Conservation (phyloP, 805 yeast species). For the Yamadazyma philogaea region DNA sequence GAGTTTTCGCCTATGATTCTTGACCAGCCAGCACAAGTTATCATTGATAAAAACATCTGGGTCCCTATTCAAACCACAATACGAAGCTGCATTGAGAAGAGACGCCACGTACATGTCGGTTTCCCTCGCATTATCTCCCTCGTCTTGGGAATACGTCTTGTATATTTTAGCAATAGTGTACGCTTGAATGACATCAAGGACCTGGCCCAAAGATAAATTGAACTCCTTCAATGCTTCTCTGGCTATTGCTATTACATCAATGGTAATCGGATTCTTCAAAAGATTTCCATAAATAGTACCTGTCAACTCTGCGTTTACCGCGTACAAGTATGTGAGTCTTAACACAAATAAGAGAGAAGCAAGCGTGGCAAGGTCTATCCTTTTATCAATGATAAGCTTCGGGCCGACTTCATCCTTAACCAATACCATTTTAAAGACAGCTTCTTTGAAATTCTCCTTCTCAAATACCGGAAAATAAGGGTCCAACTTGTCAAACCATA, state of each 20-base stretch:
- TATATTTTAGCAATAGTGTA: conserved; percentile 56
- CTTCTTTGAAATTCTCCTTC: conserved; percentile 44
- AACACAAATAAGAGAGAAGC: conserved; percentile 35
- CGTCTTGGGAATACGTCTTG: conserved; percentile 56
- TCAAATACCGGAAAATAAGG: conserved; percentile 61
- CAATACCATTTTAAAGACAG: conserved; percentile 35
- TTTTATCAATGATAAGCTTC: conserved; percentile 8
- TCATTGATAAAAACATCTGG: conserved; percentile 33
- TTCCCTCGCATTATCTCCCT: conserved; percentile 38
- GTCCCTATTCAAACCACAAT: conserved; percentile 48
- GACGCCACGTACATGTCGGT: conserved; percentile 22
- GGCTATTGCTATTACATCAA: conserved; percentile 34
- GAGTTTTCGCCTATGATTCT: conserved; percentile 9
- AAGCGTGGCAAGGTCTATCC: conserved; percentile 28
- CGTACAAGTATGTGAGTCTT: conserved; percentile 35
- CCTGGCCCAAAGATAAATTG: conserved; percentile 41
- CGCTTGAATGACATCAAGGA: conserved; percentile 54
- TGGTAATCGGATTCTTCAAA: conserved; percentile 14
- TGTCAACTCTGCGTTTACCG: neutral
- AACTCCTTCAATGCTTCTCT: conserved; percentile 46
- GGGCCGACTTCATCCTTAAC: neutral
- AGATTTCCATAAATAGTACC: conserved; percentile 15
- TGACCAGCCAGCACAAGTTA: conserved; percentile 9
- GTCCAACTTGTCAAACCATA: conserved; percentile 58
- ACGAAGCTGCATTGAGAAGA: conserved; percentile 43